A percentile compares a stretch with the other conserved stretches of the same genome.
Conservation (phyloP, 2,329 filamentous ascomycete species). For the Fusarium concolor region DNA sequence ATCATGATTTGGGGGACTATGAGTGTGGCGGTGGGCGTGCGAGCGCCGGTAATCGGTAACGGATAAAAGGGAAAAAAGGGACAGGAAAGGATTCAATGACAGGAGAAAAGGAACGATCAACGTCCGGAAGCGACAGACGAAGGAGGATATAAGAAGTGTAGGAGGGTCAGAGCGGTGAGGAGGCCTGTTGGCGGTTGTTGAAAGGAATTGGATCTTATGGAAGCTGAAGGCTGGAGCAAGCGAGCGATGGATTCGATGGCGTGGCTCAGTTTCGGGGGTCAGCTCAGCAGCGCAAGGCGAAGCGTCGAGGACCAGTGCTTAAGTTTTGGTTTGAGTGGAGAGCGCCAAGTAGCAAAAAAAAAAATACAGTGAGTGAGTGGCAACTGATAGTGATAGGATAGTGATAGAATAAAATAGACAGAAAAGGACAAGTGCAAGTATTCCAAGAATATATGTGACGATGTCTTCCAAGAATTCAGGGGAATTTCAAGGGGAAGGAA, state of each 20-base stretch:
- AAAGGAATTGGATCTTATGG: slow-evolving; percentile 17
- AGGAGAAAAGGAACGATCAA: slow-evolving; percentile 8
- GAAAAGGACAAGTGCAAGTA: neutral
- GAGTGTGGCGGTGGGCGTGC: slow-evolving; percentile 30
- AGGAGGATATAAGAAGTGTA: slow-evolving; percentile 17
- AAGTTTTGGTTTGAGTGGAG: neutral
- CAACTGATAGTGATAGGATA: neutral
- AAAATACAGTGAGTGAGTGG: neutral
- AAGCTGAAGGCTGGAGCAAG: slow-evolving; percentile 24
- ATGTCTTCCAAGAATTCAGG: slow-evolving; percentile 33
- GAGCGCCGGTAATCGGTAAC: slow-evolving; percentile 17
- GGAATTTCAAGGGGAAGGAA: slow-evolving; percentile 30
- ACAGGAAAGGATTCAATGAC: slow-evolving; percentile 7
- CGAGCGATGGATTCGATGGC: slow-evolving; percentile 23
- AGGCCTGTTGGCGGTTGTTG: slow-evolving; percentile 24
- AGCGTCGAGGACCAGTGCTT: slow-evolving; percentile 21
- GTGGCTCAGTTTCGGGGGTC: slow-evolving; percentile 28
- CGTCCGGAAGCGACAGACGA: slow-evolving; percentile 32
- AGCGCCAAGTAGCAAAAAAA: neutral
- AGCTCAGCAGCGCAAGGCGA: slow-evolving; percentile 32
- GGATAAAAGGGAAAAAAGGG: slow-evolving; percentile 1
- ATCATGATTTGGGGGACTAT: slow-evolving; percentile 35
- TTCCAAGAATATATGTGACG: neutral
- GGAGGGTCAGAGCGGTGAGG: slow-evolving; percentile 26
- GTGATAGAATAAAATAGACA: neutral